Evolutionary conservation across 1,284 basidiomycete species (phyloP).

Genomic region (Vanrija sp.): DNA sequence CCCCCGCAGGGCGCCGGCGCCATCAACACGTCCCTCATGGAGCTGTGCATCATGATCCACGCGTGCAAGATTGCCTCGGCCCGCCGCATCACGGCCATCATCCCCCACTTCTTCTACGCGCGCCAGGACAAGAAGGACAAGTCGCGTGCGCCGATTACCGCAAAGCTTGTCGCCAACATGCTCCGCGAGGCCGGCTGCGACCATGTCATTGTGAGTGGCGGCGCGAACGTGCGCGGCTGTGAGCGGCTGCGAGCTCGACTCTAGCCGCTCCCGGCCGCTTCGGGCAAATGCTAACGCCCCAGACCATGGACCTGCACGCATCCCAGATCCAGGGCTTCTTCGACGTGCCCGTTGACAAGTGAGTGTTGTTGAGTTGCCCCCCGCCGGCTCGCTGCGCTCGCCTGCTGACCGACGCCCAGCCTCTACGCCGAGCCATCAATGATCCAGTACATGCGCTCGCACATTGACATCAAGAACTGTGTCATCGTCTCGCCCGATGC

Average conservation of each 20-base stretch:
- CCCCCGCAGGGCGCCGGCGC: constrained; percentile 41
- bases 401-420: constrained; percentile 1
- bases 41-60: constrained; percentile 99
- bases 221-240: too few species aligned
- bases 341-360: constrained; percentile 99
- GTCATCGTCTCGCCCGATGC: constrained; percentile 99
- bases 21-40: constrained; percentile 87
- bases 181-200: constrained; percentile 95
- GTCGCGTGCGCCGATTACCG: constrained; percentile 95
- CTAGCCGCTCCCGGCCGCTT: too few species aligned
- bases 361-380: constrained; percentile 50
- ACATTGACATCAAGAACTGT: constrained; percentile 80
- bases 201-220: constrained; percentile 89
- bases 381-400: background rate
- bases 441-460: constrained; percentile 88
- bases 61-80: constrained; percentile 98
- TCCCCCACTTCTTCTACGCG: constrained; percentile 91
- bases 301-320: constrained; percentile 98
- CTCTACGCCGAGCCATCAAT: constrained; percentile 97
- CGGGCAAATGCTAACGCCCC: too few species aligned
- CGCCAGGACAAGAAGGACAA: constrained; percentile 99
- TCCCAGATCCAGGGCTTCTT: constrained; percentile 99
- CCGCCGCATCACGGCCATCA: constrained; percentile 90
- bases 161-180: constrained; percentile 99
- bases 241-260: too few species aligned